Base-by-base conservation (phyloP, 441 rosid genomes). In the Gossypium trilobum region DNA sequence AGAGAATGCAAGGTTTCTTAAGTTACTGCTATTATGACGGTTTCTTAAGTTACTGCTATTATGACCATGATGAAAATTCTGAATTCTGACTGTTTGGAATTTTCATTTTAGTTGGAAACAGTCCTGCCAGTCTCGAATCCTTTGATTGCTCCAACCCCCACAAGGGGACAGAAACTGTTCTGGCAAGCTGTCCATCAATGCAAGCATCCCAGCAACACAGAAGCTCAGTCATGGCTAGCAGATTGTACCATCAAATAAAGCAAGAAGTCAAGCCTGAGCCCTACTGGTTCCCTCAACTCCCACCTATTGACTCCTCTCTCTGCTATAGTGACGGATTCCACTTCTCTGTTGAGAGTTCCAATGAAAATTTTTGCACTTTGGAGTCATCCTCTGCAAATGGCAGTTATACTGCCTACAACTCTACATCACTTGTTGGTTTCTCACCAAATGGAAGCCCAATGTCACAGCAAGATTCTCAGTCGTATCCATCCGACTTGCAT, bases 371-470 rank as follows among this genome's bases (percentile, higher is more conserved):
- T 74, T 86, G 95, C 81, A 83, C 86, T 13, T 83, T 82, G 29
- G 97, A 91, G 82, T 89, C 89, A 69, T 87, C 88, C 73, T 84
- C 83, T n/a, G 82, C 80, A 46, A 86, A 80, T 70, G 76, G 76
- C 58, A 68, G 69, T 55, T 82, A 55, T 68, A 36, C 55, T 23
- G 27, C 65, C 22, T 78, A 86, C 77, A 82, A 78, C 60, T 74
- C 87, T 52, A 75, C 88, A n/a, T 83, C 85, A 39, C 76, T 83
- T 14, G 65, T 77, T 59, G 78, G 75, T 74, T 82, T 87, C 73
- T 84, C 88, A 16, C 79, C 87, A 33, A 71, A 25, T 48, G 83
- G 85, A 39, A 88, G 85, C 74, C 89, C 86, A 2, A 56, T 72
- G 33, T 88, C 87, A 5, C 83, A 80, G 77, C 86, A 82, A 68